Evolutionary conservation across 768 basidiomycete species (phyloP).

Genomic region (Pisolithus microcarpus): DNA sequence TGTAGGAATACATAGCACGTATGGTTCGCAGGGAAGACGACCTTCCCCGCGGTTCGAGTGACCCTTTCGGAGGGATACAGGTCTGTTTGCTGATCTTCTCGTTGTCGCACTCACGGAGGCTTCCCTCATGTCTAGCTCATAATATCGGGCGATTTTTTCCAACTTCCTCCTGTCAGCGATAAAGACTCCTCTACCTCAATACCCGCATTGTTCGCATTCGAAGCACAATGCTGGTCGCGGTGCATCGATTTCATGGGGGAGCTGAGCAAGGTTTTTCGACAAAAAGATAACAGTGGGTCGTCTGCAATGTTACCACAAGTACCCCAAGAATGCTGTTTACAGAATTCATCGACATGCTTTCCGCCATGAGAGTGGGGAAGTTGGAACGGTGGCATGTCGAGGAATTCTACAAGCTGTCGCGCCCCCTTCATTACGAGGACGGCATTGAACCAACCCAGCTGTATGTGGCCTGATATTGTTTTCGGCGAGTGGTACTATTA

Average conservation of each 20-base stretch:
- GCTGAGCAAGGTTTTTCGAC: slow-evolving; percentile 65
- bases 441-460: slow-evolving; percentile 85
- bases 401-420: slow-evolving; percentile 59
- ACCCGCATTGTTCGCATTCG: slow-evolving; percentile 55
- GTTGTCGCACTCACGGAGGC: neutral
- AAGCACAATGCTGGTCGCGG: slow-evolving; percentile 51
- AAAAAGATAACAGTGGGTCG: slow-evolving; percentile 48
- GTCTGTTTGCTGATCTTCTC: slow-evolving; percentile 18
- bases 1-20: slow-evolving; percentile 33
- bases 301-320: neutral
- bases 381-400: slow-evolving; percentile 57
- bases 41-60: too few species aligned
- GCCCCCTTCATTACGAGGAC: slow-evolving; percentile 66
- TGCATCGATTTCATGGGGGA: slow-evolving; percentile 42
- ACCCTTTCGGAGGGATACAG: slow-evolving; percentile 67
- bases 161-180: slow-evolving; percentile 64
- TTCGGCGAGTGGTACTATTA: neutral
- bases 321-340: neutral
- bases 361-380: slow-evolving; percentile 90
- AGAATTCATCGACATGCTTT: slow-evolving; percentile 94
- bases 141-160: slow-evolving; percentile 74
- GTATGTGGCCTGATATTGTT: slow-evolving; percentile 34
- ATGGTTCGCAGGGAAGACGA: slow-evolving; percentile 32
- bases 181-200: slow-evolving; percentile 43
- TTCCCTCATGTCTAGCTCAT: slow-evolving; percentile 42